Conservation (phyloP, 2,329 filamentous ascomycete species). For the Acarospora socialis region DNA sequence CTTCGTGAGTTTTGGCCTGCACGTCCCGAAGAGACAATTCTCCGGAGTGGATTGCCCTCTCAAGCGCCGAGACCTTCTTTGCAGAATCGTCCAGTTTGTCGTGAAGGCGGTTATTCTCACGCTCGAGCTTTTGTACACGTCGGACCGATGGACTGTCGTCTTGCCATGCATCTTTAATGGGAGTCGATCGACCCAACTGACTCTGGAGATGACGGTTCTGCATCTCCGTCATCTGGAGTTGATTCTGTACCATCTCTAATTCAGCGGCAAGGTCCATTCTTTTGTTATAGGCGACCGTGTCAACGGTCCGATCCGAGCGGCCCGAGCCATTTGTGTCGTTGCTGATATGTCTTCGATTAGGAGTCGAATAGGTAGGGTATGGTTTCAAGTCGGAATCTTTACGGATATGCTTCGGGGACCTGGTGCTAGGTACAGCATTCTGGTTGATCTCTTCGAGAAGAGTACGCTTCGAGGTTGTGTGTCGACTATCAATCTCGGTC, state of each 20-base stretch:
- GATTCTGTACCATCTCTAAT: conserved; percentile 82
- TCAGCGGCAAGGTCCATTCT: conserved; percentile 84
- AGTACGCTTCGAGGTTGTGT: conserved; percentile 53
- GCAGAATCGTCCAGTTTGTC: conserved; percentile 89
- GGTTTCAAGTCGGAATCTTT: conserved; percentile 47
- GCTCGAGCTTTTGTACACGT: conserved; percentile 80
- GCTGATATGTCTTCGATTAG: conserved; percentile 55
- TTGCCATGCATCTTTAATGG: conserved; percentile 44
- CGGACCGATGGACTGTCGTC: conserved; percentile 67
- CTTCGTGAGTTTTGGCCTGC: conserved; percentile 85
- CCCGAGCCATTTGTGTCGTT: conserved; percentile 57
- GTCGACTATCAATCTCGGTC: conserved; percentile 46
- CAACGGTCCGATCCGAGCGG: conserved; percentile 71
- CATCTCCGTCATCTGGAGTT: conserved; percentile 88
- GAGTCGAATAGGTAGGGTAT: conserved; percentile 63
- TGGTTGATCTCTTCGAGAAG: conserved; percentile 77
- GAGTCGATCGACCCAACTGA: conserved; percentile 59
- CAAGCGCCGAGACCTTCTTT: conserved; percentile 79
- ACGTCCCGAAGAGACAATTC: conserved; percentile 82
- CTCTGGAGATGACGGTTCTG: conserved; percentile 84
- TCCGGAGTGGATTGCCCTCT: conserved; percentile 73
- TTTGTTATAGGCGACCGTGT: conserved; percentile 71
- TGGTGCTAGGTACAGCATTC: conserved; percentile 58
- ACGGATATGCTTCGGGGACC: conserved; percentile 59
- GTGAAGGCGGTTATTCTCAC: conserved; percentile 80